Base-by-base conservation (phyloP, 257 asterid species). In the Petunia secreta region DNA sequence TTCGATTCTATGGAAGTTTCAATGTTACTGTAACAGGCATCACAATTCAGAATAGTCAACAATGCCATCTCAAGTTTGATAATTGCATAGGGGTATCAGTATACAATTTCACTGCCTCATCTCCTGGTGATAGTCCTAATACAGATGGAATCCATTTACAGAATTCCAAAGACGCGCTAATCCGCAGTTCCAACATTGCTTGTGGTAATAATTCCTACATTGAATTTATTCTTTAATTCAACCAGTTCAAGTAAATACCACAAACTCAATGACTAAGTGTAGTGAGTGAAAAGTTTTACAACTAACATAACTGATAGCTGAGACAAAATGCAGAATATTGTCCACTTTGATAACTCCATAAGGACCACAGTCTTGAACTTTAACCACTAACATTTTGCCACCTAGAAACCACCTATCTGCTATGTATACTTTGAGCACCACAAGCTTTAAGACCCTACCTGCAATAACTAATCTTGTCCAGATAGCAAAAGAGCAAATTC, bases 131-230 rank as follows among this genome's bases (percentile, higher is more conserved):
- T 78, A 95, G 99, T 78, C 99, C 98, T 16, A 95, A 95, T 65
- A 95, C 99, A 0, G 98, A 95, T 14, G 99, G 99, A 50, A 95
- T 95, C 63, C 99, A 95, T 80, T 83, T 95, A 38, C 97, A 92
- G 83, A 92, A 95, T 88, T 92, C 99, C 63, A 91, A 89, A 83
- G 97, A 93, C 11, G 97, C 91, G 77, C 88, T 90, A 14, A 91
- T 95, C 75, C 96, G 89, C 59, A 86, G 87, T 74, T 67, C 92
- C 16, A 91, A 84, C 77, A 84, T 95, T 68, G 91, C 89, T 50
- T 95, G 99, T 57, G 99, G 99, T 93, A 93, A 84, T 93, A 93
- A 84, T 68, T 65, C 15, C 76, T 46, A 13, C 4, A 60, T 43
- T 37, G 16, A 54, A 53, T 48, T 6, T 11, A 14, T 16, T 41